These are phyloP conservation scores for Datisca glomerata DNA, from an alignment of 306 rosid species.

Conservation along the genomic window DNA sequence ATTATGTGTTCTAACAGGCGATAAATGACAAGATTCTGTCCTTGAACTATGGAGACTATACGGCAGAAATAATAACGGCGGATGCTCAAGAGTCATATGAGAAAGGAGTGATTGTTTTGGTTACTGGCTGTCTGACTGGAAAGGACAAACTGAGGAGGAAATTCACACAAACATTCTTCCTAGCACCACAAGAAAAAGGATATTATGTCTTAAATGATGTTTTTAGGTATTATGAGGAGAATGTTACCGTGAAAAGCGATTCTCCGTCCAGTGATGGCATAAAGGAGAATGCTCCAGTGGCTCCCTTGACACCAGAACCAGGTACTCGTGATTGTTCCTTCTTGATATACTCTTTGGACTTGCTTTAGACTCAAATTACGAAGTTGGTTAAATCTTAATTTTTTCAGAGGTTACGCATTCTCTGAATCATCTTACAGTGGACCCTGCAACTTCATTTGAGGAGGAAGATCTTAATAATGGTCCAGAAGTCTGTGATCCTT, in stretches of 20 bases:
- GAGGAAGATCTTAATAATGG: conserved; percentile 45
- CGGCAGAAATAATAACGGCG: conserved; percentile 88
- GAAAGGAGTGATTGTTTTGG: conserved; percentile 91
- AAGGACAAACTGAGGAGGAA: conserved; percentile 72
- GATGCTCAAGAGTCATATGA: conserved; percentile 86
- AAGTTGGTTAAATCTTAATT: conserved; percentile 16
- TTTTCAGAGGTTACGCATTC: conserved; percentile 48
- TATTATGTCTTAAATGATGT: conserved; percentile 89
- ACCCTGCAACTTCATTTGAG: conserved; percentile 33
- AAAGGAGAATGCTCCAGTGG: conserved; percentile 38
- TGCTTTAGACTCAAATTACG: conserved; percentile 4
- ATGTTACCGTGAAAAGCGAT: conserved; percentile 24
- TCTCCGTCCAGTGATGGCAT: conserved; percentile 26
- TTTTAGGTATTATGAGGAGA: conserved; percentile 78
- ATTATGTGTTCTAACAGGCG: conserved; percentile 43
- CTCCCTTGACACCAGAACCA: conserved; percentile 35
- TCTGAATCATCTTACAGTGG: conserved; percentile 44
- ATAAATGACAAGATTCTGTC: conserved; percentile 74
- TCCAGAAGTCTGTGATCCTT: conserved; percentile 63
- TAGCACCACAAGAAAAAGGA: conserved; percentile 96
- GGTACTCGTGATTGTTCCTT: conserved; percentile 34
- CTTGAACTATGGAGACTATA: conserved; percentile 69
- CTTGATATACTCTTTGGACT: not conserved
- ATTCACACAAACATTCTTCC: conserved; percentile 87
- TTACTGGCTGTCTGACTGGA: conserved; percentile 92